Conservation (phyloP, 345 rosid genomes). For the Melaleuca alternifolia region DNA sequence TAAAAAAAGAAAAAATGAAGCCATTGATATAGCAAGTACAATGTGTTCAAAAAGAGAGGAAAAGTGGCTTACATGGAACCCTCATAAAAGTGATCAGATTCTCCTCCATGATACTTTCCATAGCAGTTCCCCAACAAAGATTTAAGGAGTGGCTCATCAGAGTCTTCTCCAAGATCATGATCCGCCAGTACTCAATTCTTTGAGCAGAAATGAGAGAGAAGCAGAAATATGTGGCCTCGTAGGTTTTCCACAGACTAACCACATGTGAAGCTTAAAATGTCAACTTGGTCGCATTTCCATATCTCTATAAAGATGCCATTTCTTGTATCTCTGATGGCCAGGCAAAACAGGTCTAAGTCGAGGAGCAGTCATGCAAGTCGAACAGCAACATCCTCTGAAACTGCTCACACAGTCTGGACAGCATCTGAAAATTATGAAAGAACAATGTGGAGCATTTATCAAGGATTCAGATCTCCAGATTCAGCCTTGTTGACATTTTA, state of each 20-base stretch:
- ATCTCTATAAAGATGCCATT: slow-evolving; percentile 74
- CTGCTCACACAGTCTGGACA: slow-evolving; percentile 41
- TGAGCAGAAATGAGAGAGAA: background rate
- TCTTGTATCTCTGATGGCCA: slow-evolving; percentile 66
- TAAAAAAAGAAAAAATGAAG: background rate
- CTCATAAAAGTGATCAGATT: background rate
- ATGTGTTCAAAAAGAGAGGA: background rate
- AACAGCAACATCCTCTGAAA: slow-evolving; percentile 72
- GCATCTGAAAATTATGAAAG: slow-evolving; percentile 35
- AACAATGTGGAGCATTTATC: background rate
- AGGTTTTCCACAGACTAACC: background rate
- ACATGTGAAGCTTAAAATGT: background rate
- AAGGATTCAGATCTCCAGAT: background rate
- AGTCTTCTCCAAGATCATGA: background rate
- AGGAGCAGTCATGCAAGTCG: slow-evolving; percentile 50
- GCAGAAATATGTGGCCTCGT: background rate
- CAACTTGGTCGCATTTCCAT: slow-evolving; percentile 15
- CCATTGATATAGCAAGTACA: background rate
- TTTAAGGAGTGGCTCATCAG: background rate
- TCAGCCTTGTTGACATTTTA: background rate
- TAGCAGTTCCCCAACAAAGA: background rate
- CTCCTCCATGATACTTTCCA: background rate
- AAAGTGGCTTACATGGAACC: background rate
- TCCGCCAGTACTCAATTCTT: background rate
- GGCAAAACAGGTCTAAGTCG: slow-evolving; percentile 77